These are phyloP conservation scores for Plasmodium reichenowi DNA, from an alignment of 169 alveolate genomes.

Conservation along the genomic window DNA sequence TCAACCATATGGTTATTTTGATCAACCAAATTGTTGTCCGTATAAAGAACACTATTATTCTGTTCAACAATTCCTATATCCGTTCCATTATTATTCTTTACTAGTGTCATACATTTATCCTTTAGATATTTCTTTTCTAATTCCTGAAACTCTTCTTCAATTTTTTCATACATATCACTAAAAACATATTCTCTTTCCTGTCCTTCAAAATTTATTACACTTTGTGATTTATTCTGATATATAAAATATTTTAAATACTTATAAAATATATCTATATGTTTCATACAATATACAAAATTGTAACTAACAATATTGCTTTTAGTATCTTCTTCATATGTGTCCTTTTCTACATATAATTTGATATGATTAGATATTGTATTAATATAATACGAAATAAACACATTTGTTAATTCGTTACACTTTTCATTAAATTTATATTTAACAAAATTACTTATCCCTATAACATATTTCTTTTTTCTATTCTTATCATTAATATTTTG, in stretches of 20 bases:
- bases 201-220: neutral
- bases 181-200: neutral
- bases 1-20: too few relatives aligned
- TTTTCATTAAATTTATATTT: conserved; percentile 50
- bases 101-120: neutral
- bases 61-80: neutral
- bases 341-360: conserved; percentile 19
- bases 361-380: conserved; percentile 29
- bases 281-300: conserved; percentile 40
- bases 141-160: conserved; percentile 7
- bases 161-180: conserved; percentile 30
- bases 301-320: conserved; percentile 23
- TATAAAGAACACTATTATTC: neutral
- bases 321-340: conserved; percentile 1
- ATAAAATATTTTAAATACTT: conserved; percentile 10
- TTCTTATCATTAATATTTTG: neutral
- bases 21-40: too few relatives aligned
- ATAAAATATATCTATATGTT: conserved; percentile 35
- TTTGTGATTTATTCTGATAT: neutral
- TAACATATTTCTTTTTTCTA: conserved; percentile 2
- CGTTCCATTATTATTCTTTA: neutral
- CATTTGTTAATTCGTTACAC: conserved; percentile 38
- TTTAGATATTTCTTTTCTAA: conserved; percentile 17
- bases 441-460: conserved; percentile 30
- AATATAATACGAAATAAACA: conserved; percentile 51